Base-by-base conservation (phyloP, 805 yeast genomes). In the Lachancea lanzarotensis region DNA sequence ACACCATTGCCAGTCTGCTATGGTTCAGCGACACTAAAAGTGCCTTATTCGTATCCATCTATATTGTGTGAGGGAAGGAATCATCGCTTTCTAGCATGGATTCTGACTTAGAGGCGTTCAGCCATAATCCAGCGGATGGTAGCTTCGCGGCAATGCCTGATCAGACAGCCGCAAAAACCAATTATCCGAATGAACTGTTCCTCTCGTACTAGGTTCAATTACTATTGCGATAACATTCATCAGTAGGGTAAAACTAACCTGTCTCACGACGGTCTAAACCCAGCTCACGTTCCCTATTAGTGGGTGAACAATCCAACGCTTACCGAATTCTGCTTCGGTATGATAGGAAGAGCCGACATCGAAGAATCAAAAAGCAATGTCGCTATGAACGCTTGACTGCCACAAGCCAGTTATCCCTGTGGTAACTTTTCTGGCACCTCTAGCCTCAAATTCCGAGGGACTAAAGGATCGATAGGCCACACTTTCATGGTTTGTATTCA, bases 41-140 rank as follows among this genome's bases (percentile, higher is more conserved):
- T 66, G 64, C 69, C 69, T 66, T 62, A 66, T 67, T 67, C 63
- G 55, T 63, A 67, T 65, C 65, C 70, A 62, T 55, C 69, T 64
- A 63, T 57, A 60, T 62, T 63, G 68, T 64, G 68, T 68, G 67
- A 59, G 69, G 69, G 60, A 59, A 65, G 52, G 52, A 62, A 65
- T 68, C 69, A 60, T 65, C 71, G 69, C 70, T 51, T 67, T 56
- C 70, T 68, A 54, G 82, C 80, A 50, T 75, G 73, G 70, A 77
- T 76, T 51, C 79, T 79, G 71, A 63, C 70, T 53, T 66, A 66
- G 71, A 68, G 70, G 71, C 72, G 71, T 67, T 68, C 72, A 68
- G 71, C 71, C 71, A 62, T 68, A 59, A 68, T 69, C 72, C 72
- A 65, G 69, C 71, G 65, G 72, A 68, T 70, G 73, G 71, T 68